phyloP scores from a whole-genome alignment of 2,329 filamentous ascomycete genomes.

The Pseudonectria buxi region DNA sequence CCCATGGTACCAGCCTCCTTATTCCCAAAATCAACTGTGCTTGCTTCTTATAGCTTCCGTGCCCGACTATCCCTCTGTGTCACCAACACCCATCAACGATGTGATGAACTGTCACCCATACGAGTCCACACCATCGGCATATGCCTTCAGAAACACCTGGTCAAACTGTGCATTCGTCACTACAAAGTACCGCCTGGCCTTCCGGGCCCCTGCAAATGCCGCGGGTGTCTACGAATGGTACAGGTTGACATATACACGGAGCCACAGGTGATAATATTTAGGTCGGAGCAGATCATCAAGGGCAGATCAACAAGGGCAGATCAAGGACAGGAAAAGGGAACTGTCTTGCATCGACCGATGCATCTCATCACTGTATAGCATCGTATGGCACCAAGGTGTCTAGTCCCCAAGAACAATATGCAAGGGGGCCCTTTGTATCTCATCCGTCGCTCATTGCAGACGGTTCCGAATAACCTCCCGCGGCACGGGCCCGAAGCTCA shows the following conservation, averaged over 20 bases:
- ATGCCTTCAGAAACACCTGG: slow-evolving; percentile 26
- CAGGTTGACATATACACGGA: slow-evolving; percentile 30
- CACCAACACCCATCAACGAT: slow-evolving; percentile 25
- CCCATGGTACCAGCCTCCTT: too few species aligned
- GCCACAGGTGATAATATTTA: slow-evolving; percentile 37
- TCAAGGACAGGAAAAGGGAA: neutral
- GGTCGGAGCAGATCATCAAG: slow-evolving; percentile 4
- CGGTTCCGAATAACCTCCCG: slow-evolving; percentile 25
- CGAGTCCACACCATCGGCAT: slow-evolving; percentile 35
- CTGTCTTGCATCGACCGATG: slow-evolving; percentile 44
- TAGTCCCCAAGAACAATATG: slow-evolving; percentile 42
- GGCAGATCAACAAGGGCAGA: slow-evolving; percentile 18
- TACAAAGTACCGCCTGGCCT: slow-evolving; percentile 28
- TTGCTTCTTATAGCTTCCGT: too few species aligned
- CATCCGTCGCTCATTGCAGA: slow-evolving; percentile 40
- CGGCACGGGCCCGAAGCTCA: slow-evolving; percentile 15
- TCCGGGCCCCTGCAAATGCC: slow-evolving; percentile 34
- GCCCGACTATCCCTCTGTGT: slow-evolving; percentile 29
- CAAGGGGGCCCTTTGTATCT: slow-evolving; percentile 42
- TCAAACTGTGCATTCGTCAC: slow-evolving; percentile 24
- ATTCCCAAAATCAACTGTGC: too few species aligned
- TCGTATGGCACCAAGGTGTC: slow-evolving; percentile 47
- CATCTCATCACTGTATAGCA: slow-evolving; percentile 46
- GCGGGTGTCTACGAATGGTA: slow-evolving; percentile 33
- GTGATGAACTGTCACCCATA: slow-evolving; percentile 34